Evolutionary conservation across 495 filamentous ascomycete genomes (phyloP).

Genomic region (Neurospora discreta): DNA sequence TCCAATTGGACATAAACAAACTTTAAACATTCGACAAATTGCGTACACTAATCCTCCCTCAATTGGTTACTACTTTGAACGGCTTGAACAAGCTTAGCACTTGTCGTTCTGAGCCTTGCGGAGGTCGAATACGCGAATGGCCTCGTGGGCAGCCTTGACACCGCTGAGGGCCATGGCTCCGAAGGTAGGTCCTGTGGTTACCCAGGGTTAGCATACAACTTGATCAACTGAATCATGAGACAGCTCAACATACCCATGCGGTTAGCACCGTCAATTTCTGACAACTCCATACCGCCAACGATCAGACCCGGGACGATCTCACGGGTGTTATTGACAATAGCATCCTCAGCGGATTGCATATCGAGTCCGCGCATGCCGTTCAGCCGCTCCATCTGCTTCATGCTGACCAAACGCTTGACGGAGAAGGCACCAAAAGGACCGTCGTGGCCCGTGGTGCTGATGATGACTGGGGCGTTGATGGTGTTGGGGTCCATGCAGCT

Average conservation of each 20-base stretch:
- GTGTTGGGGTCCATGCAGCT: slow-evolving; percentile 94
- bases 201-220: not conserved
- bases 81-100: not conserved
- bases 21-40: not conserved
- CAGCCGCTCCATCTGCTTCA: slow-evolving; percentile 69
- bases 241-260: slow-evolving; percentile 49
- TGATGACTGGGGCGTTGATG: slow-evolving; percentile 77
- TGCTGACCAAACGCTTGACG: slow-evolving; percentile 73
- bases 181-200: slow-evolving; percentile 39
- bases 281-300: slow-evolving; percentile 88
- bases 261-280: slow-evolving; percentile 81
- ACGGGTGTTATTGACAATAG: slow-evolving; percentile 79
- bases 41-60: not conserved
- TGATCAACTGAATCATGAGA: not conserved
- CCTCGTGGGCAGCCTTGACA: slow-evolving; percentile 83
- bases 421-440: slow-evolving; percentile 81
- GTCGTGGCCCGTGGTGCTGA: slow-evolving; percentile 84
- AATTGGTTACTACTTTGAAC: not conserved
- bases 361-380: slow-evolving; percentile 86
- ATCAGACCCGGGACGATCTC: slow-evolving; percentile 80
- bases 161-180: slow-evolving; percentile 76
- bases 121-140: slow-evolving; percentile 61
- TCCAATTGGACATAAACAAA: not conserved
- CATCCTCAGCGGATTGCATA: slow-evolving; percentile 82
- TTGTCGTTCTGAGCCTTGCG: slow-evolving; percentile 49